A percentile compares a stretch with the other conserved stretches of the same genome.
Evolutionary conservation across 495 filamentous ascomycete genomes (phyloP).

Genomic region (Lichenothelia convexa): DNA sequence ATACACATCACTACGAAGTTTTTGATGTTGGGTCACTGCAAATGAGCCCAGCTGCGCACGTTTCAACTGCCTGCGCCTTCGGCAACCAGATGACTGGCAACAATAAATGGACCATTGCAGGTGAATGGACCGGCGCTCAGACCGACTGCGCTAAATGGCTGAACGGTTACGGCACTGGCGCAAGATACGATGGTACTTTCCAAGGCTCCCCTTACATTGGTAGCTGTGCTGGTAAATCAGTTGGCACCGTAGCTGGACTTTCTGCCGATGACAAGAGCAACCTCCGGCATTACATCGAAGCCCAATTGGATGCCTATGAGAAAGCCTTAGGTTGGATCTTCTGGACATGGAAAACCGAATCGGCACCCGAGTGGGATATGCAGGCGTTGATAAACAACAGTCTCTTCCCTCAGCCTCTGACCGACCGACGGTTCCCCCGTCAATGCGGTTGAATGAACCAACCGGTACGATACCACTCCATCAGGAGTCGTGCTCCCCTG

Average conservation of each 20-base stretch:
- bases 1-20: slow-evolving; percentile 26
- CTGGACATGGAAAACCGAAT: slow-evolving; percentile 79
- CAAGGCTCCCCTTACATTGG: slow-evolving; percentile 29
- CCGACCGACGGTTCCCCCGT: too few species aligned
- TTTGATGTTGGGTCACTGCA: slow-evolving; percentile 17
- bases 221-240: slow-evolving; percentile 38
- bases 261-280: slow-evolving; percentile 34
- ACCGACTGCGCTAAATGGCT: slow-evolving; percentile 35
- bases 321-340: slow-evolving; percentile 54
- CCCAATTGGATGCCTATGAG: slow-evolving; percentile 59
- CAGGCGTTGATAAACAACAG: slow-evolving; percentile 39
- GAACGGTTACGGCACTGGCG: slow-evolving; percentile 23
- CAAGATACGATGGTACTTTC: slow-evolving; percentile 39
- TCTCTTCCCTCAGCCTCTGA: slow-evolving; percentile 44
- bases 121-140: slow-evolving; percentile 47
- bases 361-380: slow-evolving; percentile 77
- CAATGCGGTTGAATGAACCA: too few species aligned
- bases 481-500: too few species aligned
- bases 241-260: slow-evolving; percentile 35
- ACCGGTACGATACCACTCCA: too few species aligned
- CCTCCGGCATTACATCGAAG: slow-evolving; percentile 45
- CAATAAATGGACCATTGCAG: slow-evolving; percentile 41
- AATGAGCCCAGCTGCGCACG: slow-evolving; percentile 14
- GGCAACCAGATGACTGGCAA: slow-evolving; percentile 21
- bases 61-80: slow-evolving; percentile 20